Percentiles rank a stretch among this genome's conserved stretches.
phyloP scores from a whole-genome alignment of 495 filamentous ascomycete species.

The Aspergillus conjunctus region DNA sequence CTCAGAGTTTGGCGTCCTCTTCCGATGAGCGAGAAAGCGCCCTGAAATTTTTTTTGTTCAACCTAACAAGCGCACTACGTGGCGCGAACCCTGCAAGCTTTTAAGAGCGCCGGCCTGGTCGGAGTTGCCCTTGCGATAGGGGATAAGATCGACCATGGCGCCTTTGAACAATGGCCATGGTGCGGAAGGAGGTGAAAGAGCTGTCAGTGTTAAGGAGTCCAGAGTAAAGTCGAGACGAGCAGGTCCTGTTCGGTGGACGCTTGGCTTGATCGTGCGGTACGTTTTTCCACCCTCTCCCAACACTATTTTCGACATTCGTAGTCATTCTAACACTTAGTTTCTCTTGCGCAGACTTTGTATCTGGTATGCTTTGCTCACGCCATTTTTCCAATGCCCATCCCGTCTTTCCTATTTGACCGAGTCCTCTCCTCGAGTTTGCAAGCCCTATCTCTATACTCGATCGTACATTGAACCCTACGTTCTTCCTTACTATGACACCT shows the following conservation, averaged over 20 bases:
- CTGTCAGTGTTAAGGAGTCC: conserved; percentile 15
- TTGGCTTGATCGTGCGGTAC: conserved; percentile 67
- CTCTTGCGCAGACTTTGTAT: conserved; percentile 62
- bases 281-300: conserved; percentile 6
- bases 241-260: conserved; percentile 48
- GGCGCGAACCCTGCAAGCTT: conserved; percentile 10
- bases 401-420: conserved; percentile 64
- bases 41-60: neutral
- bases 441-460: conserved; percentile 73
- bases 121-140: conserved; percentile 8
- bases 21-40: conserved; percentile 9
- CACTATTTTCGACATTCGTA: neutral
- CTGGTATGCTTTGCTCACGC: conserved; percentile 83
- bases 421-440: conserved; percentile 77
- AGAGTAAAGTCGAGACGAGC: conserved; percentile 30
- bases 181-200: conserved; percentile 26
- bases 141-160: conserved; percentile 25
- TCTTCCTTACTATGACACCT: conserved; percentile 82
- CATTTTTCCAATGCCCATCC: conserved; percentile 81
- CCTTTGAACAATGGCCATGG: conserved; percentile 35
- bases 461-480: conserved; percentile 72
- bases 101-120: conserved; percentile 15
- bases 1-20: neutral
- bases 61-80: neutral
- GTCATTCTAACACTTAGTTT: neutral